Conservation (phyloP, 805 yeast genomes). For the Barnettozyma pratensis region DNA sequence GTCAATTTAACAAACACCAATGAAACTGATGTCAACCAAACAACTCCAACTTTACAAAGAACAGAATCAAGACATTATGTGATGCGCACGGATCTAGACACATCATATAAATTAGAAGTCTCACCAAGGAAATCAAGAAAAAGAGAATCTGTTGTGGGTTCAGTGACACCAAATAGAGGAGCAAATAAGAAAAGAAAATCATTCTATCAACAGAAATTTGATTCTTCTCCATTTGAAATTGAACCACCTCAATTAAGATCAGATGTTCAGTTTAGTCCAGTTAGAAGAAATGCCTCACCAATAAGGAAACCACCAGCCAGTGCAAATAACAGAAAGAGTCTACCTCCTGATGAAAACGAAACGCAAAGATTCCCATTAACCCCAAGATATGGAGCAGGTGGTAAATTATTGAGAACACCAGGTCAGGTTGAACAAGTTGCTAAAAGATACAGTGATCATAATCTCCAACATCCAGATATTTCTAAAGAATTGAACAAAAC, state of each 20-base stretch:
- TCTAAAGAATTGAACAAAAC: slow-evolving; percentile 1
- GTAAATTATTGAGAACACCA: slow-evolving; percentile 27
- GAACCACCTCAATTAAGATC: slow-evolving; percentile 25
- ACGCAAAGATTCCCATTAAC: slow-evolving; percentile 42
- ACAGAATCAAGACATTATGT: slow-evolving; percentile 16
- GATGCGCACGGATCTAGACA: slow-evolving; percentile 21
- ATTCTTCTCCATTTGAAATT: slow-evolving; percentile 26
- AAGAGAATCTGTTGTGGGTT: slow-evolving; percentile 15
- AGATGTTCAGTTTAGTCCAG: slow-evolving; percentile 23
- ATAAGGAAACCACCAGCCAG: slow-evolving; percentile 3
- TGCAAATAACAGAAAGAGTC: neutral
- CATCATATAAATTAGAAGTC: slow-evolving; percentile 20
- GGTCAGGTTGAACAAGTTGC: slow-evolving; percentile 16
- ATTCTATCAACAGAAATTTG: slow-evolving; percentile 21
- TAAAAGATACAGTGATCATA: slow-evolving; percentile 13
- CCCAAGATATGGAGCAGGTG: slow-evolving; percentile 39
- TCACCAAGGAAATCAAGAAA: slow-evolving; percentile 21
- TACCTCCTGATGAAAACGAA: slow-evolving; percentile 1
- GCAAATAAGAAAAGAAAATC: slow-evolving; percentile 23
- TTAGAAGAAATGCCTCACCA: slow-evolving; percentile 11
- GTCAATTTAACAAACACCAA: slow-evolving; percentile 21
- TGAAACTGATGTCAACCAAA: slow-evolving; percentile 24
- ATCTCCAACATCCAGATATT: neutral
- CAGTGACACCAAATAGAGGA: slow-evolving; percentile 18
- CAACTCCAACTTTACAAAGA: slow-evolving; percentile 22